These are phyloP conservation scores for Beauveria sp. DNA, from an alignment of 2,329 filamentous ascomycete genomes.

Conservation along the genomic window DNA sequence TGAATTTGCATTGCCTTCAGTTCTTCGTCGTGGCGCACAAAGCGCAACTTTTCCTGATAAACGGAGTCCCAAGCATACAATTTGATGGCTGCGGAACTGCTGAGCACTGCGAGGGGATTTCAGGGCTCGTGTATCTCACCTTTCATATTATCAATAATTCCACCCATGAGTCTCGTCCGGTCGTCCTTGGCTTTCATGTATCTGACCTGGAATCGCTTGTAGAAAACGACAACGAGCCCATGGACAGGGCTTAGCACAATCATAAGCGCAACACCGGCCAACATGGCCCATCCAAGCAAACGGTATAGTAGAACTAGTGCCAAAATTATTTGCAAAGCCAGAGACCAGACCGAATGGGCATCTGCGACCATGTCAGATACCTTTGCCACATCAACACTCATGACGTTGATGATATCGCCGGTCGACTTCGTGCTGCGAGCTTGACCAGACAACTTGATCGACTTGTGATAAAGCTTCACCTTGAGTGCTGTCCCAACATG, in stretches of 20 bases:
- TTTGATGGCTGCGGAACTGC: conserved; percentile 51
- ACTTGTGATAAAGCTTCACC: conserved; percentile 79
- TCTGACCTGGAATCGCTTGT: conserved; percentile 80
- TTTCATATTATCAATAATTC: conserved; percentile 95
- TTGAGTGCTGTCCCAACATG: conserved; percentile 78
- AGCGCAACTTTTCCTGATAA: conserved; percentile 87
- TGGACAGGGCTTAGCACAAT: conserved; percentile 88
- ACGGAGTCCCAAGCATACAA: conserved; percentile 87
- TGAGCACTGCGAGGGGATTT: conserved; percentile 7
- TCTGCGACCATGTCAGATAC: conserved; percentile 84
- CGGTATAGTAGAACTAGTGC: conserved; percentile 91
- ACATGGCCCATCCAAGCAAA: conserved; percentile 80
- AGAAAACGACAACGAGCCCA: conserved; percentile 73
- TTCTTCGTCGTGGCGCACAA: conserved; percentile 83
- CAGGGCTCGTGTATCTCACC: conserved; percentile 32
- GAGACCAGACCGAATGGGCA: conserved; percentile 83
- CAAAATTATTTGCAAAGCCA: conserved; percentile 81
- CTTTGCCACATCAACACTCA: conserved; percentile 87
- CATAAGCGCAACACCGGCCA: conserved; percentile 84
- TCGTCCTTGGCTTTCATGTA: conserved; percentile 97
- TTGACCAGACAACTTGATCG: conserved; percentile 77
- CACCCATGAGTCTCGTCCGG: conserved; percentile 77
- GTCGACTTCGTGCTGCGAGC: conserved; percentile 75
- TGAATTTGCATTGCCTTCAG: conserved; percentile 85
- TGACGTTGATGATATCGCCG: conserved; percentile 91